phyloP scores from a whole-genome alignment of 1,284 basidiomycete genomes.

The Malassezia arunalokei region DNA sequence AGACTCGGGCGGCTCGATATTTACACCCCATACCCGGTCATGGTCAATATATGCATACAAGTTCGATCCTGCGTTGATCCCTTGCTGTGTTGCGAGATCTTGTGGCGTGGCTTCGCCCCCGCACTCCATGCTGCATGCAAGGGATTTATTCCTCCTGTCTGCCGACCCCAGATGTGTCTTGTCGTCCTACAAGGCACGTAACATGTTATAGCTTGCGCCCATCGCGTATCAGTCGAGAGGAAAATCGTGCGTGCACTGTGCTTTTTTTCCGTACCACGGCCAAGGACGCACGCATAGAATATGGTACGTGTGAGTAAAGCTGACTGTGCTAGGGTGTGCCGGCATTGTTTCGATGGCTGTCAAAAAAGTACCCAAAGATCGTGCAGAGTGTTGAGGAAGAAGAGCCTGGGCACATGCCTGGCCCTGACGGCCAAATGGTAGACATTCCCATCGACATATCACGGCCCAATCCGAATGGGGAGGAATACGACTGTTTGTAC shows the following conservation, averaged over 20 bases:
- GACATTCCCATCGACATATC: conserved; percentile 72
- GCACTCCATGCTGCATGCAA: conserved; percentile 4
- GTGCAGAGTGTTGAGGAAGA: conserved; percentile 43
- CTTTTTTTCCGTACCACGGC: too few species aligned
- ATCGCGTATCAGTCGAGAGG: background rate
- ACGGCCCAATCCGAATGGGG: conserved; percentile 81
- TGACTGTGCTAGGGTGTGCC: conserved; percentile 32
- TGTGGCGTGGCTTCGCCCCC: conserved; percentile 6
- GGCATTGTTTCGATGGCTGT: conserved; percentile 46
- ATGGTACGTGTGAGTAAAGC: background rate
- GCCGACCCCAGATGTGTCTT: too few species aligned
- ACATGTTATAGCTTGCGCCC: background rate
- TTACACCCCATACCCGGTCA: conserved; percentile 36
- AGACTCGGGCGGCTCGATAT: conserved; percentile 35
- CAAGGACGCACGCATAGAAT: background rate
- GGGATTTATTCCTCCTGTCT: too few species aligned
- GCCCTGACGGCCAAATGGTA: conserved; percentile 55
- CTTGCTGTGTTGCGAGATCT: background rate
- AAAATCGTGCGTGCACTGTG: too few species aligned
- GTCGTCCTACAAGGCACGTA: too few species aligned
- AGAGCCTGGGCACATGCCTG: conserved; percentile 29
- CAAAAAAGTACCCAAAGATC: conserved; percentile 47
- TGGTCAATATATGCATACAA: conserved; percentile 34
- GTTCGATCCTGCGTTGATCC: conserved; percentile 12
- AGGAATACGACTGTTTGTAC: conserved; percentile 92